Conservation (phyloP, 2,329 filamentous ascomycete species). For the Orbilia blumenaviensis region DNA sequence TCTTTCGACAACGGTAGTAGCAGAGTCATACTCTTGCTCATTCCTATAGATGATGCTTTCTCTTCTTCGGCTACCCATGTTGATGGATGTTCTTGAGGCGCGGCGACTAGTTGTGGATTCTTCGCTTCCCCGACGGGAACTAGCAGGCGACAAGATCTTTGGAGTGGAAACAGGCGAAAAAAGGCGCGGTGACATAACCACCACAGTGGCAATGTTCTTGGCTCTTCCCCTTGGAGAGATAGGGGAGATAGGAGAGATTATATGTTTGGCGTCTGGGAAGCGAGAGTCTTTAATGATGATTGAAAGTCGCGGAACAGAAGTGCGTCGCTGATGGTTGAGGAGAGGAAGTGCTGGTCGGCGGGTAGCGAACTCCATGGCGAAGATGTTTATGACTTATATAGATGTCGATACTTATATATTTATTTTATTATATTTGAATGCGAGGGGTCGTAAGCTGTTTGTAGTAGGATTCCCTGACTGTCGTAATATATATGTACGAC, state of each 20-base stretch:
- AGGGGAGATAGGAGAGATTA: conserved; percentile 47
- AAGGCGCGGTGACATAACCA: conserved; percentile 53
- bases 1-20: conserved; percentile 38
- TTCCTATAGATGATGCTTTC: conserved; percentile 53
- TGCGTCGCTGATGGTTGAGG: conserved; percentile 45
- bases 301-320: conserved; percentile 49
- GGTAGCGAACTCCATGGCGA: conserved; percentile 44
- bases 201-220: conserved; percentile 44
- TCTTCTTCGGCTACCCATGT: conserved; percentile 28
- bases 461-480: conserved; percentile 8
- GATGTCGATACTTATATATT: not conserved
- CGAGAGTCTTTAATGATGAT: conserved; percentile 53
- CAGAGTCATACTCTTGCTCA: conserved; percentile 52
- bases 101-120: conserved; percentile 44
- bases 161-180: conserved; percentile 49
- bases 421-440: conserved; percentile 12
- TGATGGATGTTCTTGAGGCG: conserved; percentile 42
- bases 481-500: conserved; percentile 16
- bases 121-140: conserved; percentile 50
- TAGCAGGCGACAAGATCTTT: conserved; percentile 39
- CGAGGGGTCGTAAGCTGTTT: conserved; percentile 17
- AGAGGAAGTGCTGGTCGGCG: conserved; percentile 45
- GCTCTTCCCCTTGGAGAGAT: conserved; percentile 26
- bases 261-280: conserved; percentile 43
- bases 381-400: conserved; percentile 12